Base-by-base conservation (phyloP, 2,329 filamentous ascomycete species). In the Cyphellophora europaea region DNA sequence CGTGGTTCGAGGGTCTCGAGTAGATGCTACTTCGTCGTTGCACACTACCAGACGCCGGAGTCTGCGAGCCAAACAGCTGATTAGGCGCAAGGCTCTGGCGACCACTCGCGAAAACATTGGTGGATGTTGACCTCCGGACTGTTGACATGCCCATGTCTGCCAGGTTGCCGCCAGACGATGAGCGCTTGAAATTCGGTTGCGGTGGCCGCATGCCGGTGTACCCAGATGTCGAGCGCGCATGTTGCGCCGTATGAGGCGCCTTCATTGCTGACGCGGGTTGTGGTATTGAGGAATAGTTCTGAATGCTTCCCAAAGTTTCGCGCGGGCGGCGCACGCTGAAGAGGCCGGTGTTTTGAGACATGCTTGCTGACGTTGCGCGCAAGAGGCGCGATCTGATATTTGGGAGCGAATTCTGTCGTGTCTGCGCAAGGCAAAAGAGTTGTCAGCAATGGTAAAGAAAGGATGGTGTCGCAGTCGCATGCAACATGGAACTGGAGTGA, bases 241-340 rank as follows among this genome's bases (percentile, higher is more conserved):
- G 84, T 55, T 80, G 78, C 36, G 72, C 70, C 36, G 78, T 77
- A 52, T 74, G 80, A 30, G 73, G 75, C 38, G 68, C 67, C 67
- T 98, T 98, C 72, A 98, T 81, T 27, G 87, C 85, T 27, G 89
- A 96, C 17, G 83, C 74, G 6, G 91, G 89, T 63, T 93, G 86
- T 13, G 91, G 91, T 44, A 98, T 84, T 14, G 77, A 76, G 13
- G 83, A 82, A 58, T 87, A 89, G 58, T 79, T 77, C 57, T 77
- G 89, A 53, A 94, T 77, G 48, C 79, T 79, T 46, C 82, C 88
- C 41, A 96, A 75, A 35, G 91, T 95, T 86, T 93, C 88, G 71
- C 89, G 77, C 49, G 84, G 82, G 54, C 88, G 81, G 62, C 86
- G 86, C 57, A 93, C 85, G 55, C 87, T 94, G 73, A 89, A 95